These are phyloP conservation scores for Curvularia eragrostidis DNA, from an alignment of 2,329 filamentous ascomycete genomes.

Conservation along the genomic window DNA sequence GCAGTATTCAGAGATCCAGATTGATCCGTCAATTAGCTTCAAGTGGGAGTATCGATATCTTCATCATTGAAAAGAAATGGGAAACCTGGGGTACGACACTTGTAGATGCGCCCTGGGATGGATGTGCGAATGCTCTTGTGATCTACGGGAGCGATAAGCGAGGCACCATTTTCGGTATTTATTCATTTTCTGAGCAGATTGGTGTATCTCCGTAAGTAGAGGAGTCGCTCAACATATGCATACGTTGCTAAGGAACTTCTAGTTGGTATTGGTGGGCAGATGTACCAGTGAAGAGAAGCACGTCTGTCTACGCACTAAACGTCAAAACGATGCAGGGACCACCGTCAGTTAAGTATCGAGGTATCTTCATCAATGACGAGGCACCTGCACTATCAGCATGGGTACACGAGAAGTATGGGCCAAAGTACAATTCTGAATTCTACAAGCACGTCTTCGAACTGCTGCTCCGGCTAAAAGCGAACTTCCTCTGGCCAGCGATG, in stretches of 20 bases:
- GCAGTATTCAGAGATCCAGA: neutral
- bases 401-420: conserved; percentile 53
- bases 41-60: neutral
- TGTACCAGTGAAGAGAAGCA: conserved; percentile 5
- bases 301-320: conserved; percentile 62
- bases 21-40: neutral
- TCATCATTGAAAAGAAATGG: neutral
- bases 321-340: conserved; percentile 61
- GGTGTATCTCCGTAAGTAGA: conserved; percentile 63
- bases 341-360: conserved; percentile 69
- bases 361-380: conserved; percentile 73
- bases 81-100: neutral
- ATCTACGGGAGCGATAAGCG: conserved; percentile 69
- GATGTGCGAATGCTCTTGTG: conserved; percentile 58
- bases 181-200: conserved; percentile 73
- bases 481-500: conserved; percentile 74
- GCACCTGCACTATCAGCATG: conserved; percentile 69
- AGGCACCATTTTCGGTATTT: conserved; percentile 71
- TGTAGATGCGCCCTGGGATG: neutral
- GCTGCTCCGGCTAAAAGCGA: conserved; percentile 70
- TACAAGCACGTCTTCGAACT: conserved; percentile 73
- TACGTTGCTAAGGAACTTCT: neutral
- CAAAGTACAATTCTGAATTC: conserved; percentile 65
- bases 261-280: neutral
- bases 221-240: neutral